Conservation (phyloP, 2,329 filamentous ascomycete genomes). For the Alternaria ethzedia region DNA sequence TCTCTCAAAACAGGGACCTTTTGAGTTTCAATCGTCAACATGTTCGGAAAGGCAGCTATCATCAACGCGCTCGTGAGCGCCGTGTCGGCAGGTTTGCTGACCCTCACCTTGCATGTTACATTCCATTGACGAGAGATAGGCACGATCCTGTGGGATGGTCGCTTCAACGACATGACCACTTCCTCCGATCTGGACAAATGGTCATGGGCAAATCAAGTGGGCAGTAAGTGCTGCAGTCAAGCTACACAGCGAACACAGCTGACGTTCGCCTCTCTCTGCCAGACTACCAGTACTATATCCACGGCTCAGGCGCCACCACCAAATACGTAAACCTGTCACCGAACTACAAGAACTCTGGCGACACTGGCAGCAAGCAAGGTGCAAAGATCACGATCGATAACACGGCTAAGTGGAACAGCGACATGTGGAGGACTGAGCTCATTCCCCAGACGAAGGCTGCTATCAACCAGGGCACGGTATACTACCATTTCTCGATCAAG, state of each 20-base stretch:
- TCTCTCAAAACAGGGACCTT: background rate
- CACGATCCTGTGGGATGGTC: conserved; percentile 68
- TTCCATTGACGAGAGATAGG: conserved; percentile 32
- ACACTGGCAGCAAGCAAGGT: conserved; percentile 67
- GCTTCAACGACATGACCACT: conserved; percentile 66
- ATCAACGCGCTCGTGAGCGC: conserved; percentile 39
- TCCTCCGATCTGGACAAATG: conserved; percentile 64
- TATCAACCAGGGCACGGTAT: conserved; percentile 71
- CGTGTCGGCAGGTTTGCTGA: conserved; percentile 36
- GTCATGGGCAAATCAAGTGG: conserved; percentile 72
- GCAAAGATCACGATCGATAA: conserved; percentile 70
- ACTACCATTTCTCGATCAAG: conserved; percentile 75
- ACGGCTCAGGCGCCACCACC: conserved; percentile 63
- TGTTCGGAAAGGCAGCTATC: conserved; percentile 41
- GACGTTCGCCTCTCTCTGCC: background rate
- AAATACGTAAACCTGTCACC: conserved; percentile 68
- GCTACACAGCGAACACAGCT: background rate
- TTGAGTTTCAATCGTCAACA: conserved; percentile 14
- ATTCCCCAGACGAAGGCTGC: conserved; percentile 72
- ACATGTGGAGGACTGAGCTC: conserved; percentile 77
- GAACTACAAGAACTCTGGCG: conserved; percentile 69
- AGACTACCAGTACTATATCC: conserved; percentile 68
- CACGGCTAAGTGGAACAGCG: conserved; percentile 74
- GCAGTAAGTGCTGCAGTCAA: conserved; percentile 63
- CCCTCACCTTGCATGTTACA: background rate